phyloP scores from a whole-genome alignment of 352 stramenopile genomes.

The Phytopythium chamaehyphon region DNA sequence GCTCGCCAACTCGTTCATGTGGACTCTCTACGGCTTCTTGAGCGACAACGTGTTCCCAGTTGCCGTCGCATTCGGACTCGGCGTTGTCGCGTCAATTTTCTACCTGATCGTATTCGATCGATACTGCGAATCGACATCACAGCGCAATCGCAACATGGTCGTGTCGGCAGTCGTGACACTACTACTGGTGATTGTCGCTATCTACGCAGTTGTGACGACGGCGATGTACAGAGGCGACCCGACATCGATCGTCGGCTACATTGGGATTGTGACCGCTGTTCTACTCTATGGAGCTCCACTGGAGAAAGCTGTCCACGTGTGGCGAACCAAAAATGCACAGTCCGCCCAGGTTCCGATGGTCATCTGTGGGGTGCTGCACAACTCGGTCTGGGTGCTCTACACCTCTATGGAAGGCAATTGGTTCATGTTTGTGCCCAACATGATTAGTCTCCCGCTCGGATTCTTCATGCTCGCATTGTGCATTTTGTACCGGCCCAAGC shows the following conservation, averaged over 20 bases:
- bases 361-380: conserved; percentile 28
- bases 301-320: conserved; percentile 35
- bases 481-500: conserved; percentile 9
- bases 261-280: conserved; percentile 20
- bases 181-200: conserved; percentile 17
- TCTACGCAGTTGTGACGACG: conserved; percentile 29
- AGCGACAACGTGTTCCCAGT: conserved; percentile 22
- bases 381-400: conserved; percentile 38
- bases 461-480: conserved; percentile 14
- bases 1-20: conserved; percentile 29
- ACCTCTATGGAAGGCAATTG: conserved; percentile 17
- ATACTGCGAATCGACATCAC: conserved; percentile 20
- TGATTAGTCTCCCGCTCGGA: conserved; percentile 11
- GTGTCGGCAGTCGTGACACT: conserved; percentile 11
- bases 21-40: conserved; percentile 42
- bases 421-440: conserved; percentile 23
- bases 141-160: conserved; percentile 10
- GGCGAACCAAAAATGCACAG: conserved; percentile 26
- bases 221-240: conserved; percentile 18
- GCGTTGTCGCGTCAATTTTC: conserved; percentile 23
- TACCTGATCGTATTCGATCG: conserved; percentile 50
- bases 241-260: conserved; percentile 15
- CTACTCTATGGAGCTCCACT: conserved; percentile 38
- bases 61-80: conserved; percentile 23
- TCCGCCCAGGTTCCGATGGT: conserved; percentile 42